Conservation (phyloP, 2,329 filamentous ascomycete genomes). For the Aspergillus brasiliensis region DNA sequence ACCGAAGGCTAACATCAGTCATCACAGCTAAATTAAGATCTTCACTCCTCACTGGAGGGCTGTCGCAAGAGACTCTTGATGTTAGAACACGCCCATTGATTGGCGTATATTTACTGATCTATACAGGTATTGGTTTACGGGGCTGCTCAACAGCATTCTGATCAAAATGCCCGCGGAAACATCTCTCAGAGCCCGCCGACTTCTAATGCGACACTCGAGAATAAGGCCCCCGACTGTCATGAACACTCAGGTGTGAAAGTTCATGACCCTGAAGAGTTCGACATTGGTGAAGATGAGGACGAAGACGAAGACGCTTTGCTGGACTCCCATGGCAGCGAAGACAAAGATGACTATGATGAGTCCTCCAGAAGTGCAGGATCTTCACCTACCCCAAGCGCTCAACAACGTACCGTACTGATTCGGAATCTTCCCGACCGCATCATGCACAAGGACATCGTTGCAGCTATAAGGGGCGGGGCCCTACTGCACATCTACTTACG, state of each 20-base stretch:
- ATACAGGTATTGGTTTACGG: conserved; percentile 26
- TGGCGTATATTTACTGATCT: conserved; percentile 17
- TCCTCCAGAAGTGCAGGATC: conserved; percentile 22
- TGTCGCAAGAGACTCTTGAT: conserved; percentile 53
- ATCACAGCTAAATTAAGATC: conserved; percentile 50
- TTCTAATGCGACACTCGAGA: not conserved
- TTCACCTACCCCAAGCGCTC: conserved; percentile 18
- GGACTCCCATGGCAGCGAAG: conserved; percentile 27
- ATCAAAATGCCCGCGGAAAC: not conserved
- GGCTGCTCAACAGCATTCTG: not conserved
- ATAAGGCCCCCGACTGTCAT: not conserved
- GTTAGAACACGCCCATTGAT: conserved; percentile 31
- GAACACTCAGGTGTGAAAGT: not conserved
- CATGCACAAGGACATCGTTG: conserved; percentile 67
- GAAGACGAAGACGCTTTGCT: conserved; percentile 27
- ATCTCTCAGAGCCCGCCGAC: not conserved
- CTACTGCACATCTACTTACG: conserved; percentile 70
- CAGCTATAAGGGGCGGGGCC: conserved; percentile 68
- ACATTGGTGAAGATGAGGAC: conserved; percentile 14
- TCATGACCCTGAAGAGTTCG: not conserved
- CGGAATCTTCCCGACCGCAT: conserved; percentile 62
- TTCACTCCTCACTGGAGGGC: conserved; percentile 54
- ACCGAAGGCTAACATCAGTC: conserved; percentile 6
- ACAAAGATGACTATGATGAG: conserved; percentile 27
- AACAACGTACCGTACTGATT: conserved; percentile 55